Percentiles rank a stretch among this genome's conserved stretches.
These are phyloP conservation scores for Colletotrichum viniferum DNA, from an alignment of 2,329 filamentous ascomycete genomes.

Conservation along the genomic window DNA sequence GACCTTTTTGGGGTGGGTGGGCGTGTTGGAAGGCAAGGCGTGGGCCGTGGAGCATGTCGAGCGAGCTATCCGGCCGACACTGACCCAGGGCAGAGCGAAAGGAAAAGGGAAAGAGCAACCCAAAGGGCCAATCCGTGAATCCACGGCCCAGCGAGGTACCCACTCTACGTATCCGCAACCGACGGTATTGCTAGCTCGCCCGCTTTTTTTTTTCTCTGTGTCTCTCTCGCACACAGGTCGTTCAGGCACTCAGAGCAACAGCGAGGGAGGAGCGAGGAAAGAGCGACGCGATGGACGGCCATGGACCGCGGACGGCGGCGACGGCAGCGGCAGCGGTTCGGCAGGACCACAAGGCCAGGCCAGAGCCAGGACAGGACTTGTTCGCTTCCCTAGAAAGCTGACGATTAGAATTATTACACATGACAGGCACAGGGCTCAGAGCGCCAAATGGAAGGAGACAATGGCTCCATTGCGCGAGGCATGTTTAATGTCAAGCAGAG, in stretches of 20 bases:
- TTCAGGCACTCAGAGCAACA: background rate
- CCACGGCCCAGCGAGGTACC: slow-evolving; percentile 4
- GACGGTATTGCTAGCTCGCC: slow-evolving; percentile 5
- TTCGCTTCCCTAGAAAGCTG: background rate
- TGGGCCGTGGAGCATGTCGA: background rate
- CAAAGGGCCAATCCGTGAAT: background rate
- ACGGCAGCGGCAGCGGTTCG: slow-evolving; percentile 6
- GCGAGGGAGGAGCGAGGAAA: slow-evolving; percentile 13
- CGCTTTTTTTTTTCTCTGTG: background rate
- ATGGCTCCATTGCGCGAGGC: background rate
- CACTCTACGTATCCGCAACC: slow-evolving; percentile 16
- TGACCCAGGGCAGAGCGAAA: slow-evolving; percentile 8
- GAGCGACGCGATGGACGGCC: background rate
- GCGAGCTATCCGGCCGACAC: slow-evolving; percentile 14
- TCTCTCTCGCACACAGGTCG: background rate
- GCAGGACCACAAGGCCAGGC: background rate
- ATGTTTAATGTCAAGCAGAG: background rate
- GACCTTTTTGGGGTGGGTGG: background rate
- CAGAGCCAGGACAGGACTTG: background rate
- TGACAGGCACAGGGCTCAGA: background rate
- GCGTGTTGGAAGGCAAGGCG: background rate
- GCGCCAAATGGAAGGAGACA: background rate
- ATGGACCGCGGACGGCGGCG: background rate
- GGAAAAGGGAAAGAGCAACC: background rate
- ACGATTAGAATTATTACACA: background rate